Base-by-base conservation (phyloP, 2,329 filamentous ascomycete species). In the Dryadomyces quercus-mongolicae region DNA sequence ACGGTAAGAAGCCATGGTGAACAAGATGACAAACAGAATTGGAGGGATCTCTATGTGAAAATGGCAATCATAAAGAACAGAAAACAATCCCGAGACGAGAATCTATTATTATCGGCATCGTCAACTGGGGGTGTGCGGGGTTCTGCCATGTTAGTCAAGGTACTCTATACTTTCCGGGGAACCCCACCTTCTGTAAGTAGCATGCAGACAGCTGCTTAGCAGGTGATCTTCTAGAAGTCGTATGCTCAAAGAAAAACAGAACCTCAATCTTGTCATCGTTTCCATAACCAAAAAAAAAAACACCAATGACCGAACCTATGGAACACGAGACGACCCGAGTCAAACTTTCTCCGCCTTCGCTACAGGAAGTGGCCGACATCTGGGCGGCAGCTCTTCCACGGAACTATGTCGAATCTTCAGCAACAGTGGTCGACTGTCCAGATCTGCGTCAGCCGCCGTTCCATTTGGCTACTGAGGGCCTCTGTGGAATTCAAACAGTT, bases 371-470 rank as follows among this genome's bases (percentile, higher is more conserved):
- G 12, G 52, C 46, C 2, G 47, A 8, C 22, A 6, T 43, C 13
- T 22, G 31, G 10, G 22, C 36, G 2, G 12, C 4, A 1, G 36
- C 52, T 6, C 47, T 55, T 36, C 38, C 18, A 3, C 38, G n/a
- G 31, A 50, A 50, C 51, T 55, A 49, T 31, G 31, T 6, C 8
- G 20, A 7, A 1, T 45, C 51, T 5, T 49, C 45, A 1, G 51
- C 43, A n/a, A 18, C 15, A 2, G 54, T 56, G 2, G 54, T 53
- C 15, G 65, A 49, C 2, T 53, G 51, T 13, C 68, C 70, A 8
- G 68, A 74, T 54, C 66, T 74, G 5, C 63, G 65, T 1, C 13
- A 62, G 18, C 25, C 65, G 1, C 71, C 71, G 0, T 74, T 69
- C 53, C 51, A 65, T 46, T 64, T 74, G 6, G 67, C 70, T 1